These are phyloP conservation scores for Usnea hakonensis DNA, from an alignment of 495 filamentous ascomycete species.

Conservation along the genomic window DNA sequence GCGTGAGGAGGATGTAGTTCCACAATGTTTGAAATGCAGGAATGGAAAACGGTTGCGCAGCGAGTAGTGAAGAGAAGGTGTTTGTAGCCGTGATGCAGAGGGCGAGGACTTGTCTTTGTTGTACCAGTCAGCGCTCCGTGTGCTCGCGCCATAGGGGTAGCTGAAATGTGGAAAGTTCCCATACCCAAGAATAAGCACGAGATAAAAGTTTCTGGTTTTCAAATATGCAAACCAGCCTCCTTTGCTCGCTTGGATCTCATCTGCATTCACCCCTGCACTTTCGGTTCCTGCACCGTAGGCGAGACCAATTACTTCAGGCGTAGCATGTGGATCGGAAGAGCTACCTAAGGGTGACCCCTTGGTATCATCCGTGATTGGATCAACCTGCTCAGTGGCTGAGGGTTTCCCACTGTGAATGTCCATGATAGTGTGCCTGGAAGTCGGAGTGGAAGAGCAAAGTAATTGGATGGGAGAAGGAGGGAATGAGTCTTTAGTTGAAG, in stretches of 20 bases:
- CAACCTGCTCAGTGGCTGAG: constrained; percentile 4
- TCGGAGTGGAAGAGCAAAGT: neutral
- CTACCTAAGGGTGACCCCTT: constrained; percentile 8
- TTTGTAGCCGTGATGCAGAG: constrained; percentile 85
- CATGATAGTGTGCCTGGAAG: constrained; percentile 1
- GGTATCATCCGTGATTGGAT: neutral
- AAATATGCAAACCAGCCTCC: constrained; percentile 71
- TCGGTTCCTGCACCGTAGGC: constrained; percentile 29
- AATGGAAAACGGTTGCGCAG: constrained; percentile 61
- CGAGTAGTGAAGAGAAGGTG: constrained; percentile 76
- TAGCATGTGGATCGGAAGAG: constrained; percentile 26
- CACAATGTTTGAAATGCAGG: constrained; percentile 97
- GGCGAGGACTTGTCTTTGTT: constrained; percentile 65
- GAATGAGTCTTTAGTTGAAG: constrained; percentile 41
- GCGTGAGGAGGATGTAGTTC: constrained; percentile 78
- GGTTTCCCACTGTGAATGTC: constrained; percentile 11
- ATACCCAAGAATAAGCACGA: constrained; percentile 68
- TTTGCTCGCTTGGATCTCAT: constrained; percentile 36
- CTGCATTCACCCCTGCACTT: constrained; percentile 45
- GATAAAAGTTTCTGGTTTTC: constrained; percentile 77
- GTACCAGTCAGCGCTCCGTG: neutral
- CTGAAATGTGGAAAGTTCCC: constrained; percentile 13
- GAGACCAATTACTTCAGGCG: constrained; percentile 21
- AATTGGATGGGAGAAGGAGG: constrained; percentile 1
- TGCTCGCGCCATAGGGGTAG: too few species aligned